Evolutionary conservation across 345 rosid genomes (phyloP), one percentile per base, ranked within the genome.

Genomic region (Aegle marmelos): DNA sequence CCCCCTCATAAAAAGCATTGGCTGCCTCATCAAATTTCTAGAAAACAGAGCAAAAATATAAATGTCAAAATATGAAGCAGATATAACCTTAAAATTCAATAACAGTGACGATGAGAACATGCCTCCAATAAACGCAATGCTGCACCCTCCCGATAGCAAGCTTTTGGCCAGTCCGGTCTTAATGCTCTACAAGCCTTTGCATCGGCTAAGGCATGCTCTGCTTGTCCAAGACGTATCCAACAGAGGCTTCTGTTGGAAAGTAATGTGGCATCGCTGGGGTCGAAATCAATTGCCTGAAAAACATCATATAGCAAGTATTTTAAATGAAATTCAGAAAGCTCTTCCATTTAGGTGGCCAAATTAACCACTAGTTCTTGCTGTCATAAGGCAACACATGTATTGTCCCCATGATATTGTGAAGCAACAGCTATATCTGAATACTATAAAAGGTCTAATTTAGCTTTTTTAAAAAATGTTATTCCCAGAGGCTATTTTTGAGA

Each of bases 71-170:
- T 39, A 34, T 50, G 1, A 19, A 59, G 72, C 8, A 9, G 67
- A 14, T 60, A 8, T 7, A n/a, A 22, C 53, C 69, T 9, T 61
- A 53, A 21, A 3, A 48, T n/a, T 31, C 60, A 7, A 2, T 28
- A 5, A 17, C 37, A n/a, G 71, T 62, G 21, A 53, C 48, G 25
- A 53, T 33, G 60, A 75, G 34, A 45, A 64, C 78, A 79, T 83
- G 78, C 95, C 96, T 90, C 88, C 81, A 90, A 85, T 65, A 89
- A 82, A 8, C 89, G 90, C 75, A 95, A 88, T 81, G 99, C 97
- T 76, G 96, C 92, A 13, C 99, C 99, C 89, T 93, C 99, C 77
- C 97, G 87, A 80, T 87, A 95, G 83, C 97, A 95, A 61, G 87
- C 97, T 87, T 95, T 93, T 45, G 96, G 79, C 98, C 98, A 93